phyloP scores from a whole-genome alignment of 768 basidiomycete species.

The Russula griseocarnosa region DNA sequence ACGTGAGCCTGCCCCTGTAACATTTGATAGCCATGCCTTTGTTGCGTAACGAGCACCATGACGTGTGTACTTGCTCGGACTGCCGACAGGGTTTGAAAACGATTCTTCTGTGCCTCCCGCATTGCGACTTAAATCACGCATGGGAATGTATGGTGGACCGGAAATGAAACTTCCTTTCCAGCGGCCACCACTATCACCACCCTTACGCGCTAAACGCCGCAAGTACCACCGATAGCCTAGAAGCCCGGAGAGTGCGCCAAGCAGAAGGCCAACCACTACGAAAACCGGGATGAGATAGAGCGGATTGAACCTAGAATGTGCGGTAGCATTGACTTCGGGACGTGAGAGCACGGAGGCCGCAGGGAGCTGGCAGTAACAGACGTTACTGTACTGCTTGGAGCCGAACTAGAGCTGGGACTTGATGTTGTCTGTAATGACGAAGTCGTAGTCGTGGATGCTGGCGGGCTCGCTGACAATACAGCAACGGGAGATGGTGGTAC shows the following conservation, averaged over 20 bases:
- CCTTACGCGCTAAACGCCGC: conserved; percentile 15
- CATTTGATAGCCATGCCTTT: conserved; percentile 14
- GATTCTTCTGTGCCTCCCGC: not conserved
- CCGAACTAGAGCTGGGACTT: not conserved
- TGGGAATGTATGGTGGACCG: conserved; percentile 33
- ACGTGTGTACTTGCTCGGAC: conserved; percentile 27
- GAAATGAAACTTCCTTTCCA: conserved; percentile 26
- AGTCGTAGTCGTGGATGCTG: not conserved
- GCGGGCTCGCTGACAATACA: not conserved
- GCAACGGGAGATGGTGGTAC: not conserved
- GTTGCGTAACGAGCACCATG: conserved; percentile 12
- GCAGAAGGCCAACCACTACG: conserved; percentile 29
- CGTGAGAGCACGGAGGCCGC: conserved; percentile 22
- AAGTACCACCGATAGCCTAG: conserved; percentile 27
- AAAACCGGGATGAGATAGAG: conserved; percentile 35
- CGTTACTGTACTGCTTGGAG: conserved; percentile 20
- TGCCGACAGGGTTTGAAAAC: not conserved
- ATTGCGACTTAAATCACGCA: not conserved
- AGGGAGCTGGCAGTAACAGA: conserved; percentile 33
- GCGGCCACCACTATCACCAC: conserved; percentile 1
- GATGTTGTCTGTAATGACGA: not conserved
- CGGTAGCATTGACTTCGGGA: conserved; percentile 10
- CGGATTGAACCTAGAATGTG: conserved; percentile 28
- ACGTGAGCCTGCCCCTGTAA: not conserved
- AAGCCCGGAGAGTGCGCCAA: conserved; percentile 31